Evolutionary conservation across 768 basidiomycete species (phyloP).

Genomic region (Xerocomellus dryophilus): DNA sequence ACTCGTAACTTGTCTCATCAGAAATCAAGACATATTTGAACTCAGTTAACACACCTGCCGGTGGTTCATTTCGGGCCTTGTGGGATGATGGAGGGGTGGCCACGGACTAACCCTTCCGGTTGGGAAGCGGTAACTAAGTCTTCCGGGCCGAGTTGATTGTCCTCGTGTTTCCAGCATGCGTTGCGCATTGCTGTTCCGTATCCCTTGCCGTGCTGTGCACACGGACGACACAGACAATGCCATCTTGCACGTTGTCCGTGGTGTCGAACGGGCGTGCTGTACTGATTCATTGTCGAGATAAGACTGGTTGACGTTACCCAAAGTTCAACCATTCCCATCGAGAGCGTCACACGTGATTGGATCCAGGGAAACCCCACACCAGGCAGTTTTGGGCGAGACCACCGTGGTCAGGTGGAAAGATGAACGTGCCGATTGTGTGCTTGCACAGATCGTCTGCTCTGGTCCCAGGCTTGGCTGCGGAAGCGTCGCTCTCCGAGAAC

Average conservation of each 20-base stretch:
- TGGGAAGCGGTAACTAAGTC: conserved; percentile 2
- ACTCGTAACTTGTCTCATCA: conserved; percentile 12
- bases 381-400: neutral
- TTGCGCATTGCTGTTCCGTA: neutral
- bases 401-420: neutral
- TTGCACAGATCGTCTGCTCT: neutral
- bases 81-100: conserved; percentile 19
- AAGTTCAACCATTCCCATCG: neutral
- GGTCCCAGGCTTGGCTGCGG: neutral
- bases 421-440: conserved; percentile 4
- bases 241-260: conserved; percentile 10
- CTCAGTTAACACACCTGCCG: conserved; percentile 14
- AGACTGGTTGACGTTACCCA: neutral
- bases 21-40: conserved; percentile 17
- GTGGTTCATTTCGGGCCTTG: conserved; percentile 28
- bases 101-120: conserved; percentile 3
- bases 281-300: neutral
- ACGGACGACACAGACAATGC: neutral
- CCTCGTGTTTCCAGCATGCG: conserved; percentile 32
- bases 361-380: neutral
- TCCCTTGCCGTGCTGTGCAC: conserved; percentile 16
- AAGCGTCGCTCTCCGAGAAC: neutral
- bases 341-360: neutral
- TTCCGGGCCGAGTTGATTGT: conserved; percentile 18
- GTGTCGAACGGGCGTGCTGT: conserved; percentile 7